These are phyloP conservation scores for Rhizophora mangle DNA, from an alignment of 345 rosid species.

Conservation along the genomic window DNA sequence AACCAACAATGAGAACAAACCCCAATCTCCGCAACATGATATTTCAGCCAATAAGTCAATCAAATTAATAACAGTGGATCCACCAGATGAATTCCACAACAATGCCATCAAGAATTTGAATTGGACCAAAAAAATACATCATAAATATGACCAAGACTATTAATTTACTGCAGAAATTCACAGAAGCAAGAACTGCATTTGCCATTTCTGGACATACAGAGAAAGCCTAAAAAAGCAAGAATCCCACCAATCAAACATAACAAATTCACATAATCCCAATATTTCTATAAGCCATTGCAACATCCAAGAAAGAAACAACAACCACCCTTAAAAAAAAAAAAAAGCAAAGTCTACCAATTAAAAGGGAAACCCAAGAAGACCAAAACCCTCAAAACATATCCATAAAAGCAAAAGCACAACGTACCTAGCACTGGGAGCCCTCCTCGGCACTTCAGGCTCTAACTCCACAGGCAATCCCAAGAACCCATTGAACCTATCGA, in stretches of 20 bases:
- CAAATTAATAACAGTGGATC: not conserved
- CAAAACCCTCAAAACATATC: not conserved
- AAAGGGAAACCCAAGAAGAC: not conserved
- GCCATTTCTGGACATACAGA: not conserved
- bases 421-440: conserved; percentile 39
- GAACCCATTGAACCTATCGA: conserved; percentile 35
- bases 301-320: not conserved
- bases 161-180: not conserved
- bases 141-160: not conserved
- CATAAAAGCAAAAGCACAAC: not conserved
- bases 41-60: conserved; percentile 5
- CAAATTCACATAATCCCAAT: not conserved
- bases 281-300: not conserved
- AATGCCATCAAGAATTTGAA: not conserved
- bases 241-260: not conserved
- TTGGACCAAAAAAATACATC: not conserved
- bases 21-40: not conserved
- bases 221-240: not conserved
- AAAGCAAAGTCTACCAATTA: not conserved
- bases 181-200: conserved; percentile 5
- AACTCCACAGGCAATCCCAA: conserved; percentile 38
- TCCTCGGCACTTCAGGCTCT: conserved; percentile 34
- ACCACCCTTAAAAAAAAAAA: not conserved
- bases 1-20: not conserved
- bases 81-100: not conserved